Conservation (phyloP, 495 filamentous ascomycete genomes). For the Antarctomyces pellizariae region DNA sequence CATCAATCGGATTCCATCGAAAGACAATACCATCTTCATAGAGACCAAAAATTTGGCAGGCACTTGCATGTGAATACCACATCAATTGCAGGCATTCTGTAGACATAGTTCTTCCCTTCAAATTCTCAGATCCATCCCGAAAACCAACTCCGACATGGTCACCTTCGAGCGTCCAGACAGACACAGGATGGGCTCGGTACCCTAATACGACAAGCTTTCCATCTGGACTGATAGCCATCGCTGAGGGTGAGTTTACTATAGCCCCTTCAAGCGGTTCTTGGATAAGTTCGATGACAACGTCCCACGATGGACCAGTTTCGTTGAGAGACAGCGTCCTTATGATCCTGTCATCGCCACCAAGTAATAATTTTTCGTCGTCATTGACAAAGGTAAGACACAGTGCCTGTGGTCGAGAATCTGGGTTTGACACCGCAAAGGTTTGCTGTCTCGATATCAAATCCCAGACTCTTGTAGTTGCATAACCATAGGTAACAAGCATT, state of each 20-base stretch:
- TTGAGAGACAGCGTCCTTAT: too few species aligned
- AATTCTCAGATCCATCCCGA: too few species aligned
- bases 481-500: conserved; percentile 9
- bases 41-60: too few species aligned
- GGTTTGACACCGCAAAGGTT: conserved; percentile 1
- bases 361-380: conserved; percentile 1
- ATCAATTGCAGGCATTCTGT: too few species aligned
- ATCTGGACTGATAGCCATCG: conserved; percentile 6
- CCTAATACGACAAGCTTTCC: conserved; percentile 3
- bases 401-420: neutral
- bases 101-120: too few species aligned
- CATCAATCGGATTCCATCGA: too few species aligned
- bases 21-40: too few species aligned
- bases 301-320: too few species aligned
- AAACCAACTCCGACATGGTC: too few species aligned
- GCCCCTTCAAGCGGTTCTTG: too few species aligned
- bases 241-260: conserved; percentile 1
- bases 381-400: neutral
- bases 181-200: conserved; percentile 4
- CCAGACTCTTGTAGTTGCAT: conserved; percentile 5
- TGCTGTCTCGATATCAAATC: conserved; percentile 4
- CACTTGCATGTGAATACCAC: too few species aligned
- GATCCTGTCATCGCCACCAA: conserved; percentile 3
- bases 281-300: too few species aligned
- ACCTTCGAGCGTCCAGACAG: conserved; percentile 5